These are phyloP conservation scores for Skeletonema marinoi DNA, from an alignment of 108 stramenopile genomes.

Conservation along the genomic window DNA sequence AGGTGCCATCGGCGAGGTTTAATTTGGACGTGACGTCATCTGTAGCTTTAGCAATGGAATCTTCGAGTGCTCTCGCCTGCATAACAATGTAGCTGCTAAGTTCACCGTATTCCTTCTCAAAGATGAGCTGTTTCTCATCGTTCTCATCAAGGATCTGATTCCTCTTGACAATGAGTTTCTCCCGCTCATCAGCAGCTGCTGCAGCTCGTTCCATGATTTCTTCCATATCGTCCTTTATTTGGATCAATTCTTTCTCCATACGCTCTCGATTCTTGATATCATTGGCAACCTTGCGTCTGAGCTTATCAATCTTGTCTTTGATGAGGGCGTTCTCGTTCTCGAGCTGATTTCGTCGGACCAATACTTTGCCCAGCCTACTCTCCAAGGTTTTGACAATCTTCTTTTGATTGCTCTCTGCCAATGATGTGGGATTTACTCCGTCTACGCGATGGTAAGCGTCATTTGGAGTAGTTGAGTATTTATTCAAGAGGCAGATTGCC, in stretches of 20 bases:
- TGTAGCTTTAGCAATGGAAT: slow-evolving; percentile 65
- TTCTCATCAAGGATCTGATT: slow-evolving; percentile 47
- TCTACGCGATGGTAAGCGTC: slow-evolving; percentile 73
- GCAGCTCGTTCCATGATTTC: slow-evolving; percentile 66
- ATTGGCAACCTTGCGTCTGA: slow-evolving; percentile 58
- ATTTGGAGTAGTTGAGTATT: slow-evolving; percentile 56
- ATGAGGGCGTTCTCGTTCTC: slow-evolving; percentile 57
- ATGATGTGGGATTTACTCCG: slow-evolving; percentile 63
- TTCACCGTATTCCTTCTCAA: slow-evolving; percentile 41
- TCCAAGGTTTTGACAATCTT: slow-evolving; percentile 69
- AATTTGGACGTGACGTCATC: slow-evolving; percentile 29
- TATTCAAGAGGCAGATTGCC: slow-evolving; percentile 69
- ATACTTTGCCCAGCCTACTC: slow-evolving; percentile 64
- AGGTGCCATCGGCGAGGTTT: slow-evolving; percentile 17
- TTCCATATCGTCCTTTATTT: slow-evolving; percentile 54
- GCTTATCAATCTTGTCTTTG: slow-evolving; percentile 66
- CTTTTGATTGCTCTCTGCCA: slow-evolving; percentile 70
- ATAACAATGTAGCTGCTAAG: slow-evolving; percentile 24
- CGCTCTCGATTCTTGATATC: slow-evolving; percentile 51
- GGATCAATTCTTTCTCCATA: slow-evolving; percentile 59
- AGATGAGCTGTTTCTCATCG: slow-evolving; percentile 31
- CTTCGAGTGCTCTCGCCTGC: slow-evolving; percentile 57
- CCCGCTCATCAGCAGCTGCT: slow-evolving; percentile 50
- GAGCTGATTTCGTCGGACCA: slow-evolving; percentile 60
- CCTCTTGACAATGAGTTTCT: slow-evolving; percentile 53